Conservation (phyloP, 139 green algal species). For the Chlorella ohadii region DNA sequence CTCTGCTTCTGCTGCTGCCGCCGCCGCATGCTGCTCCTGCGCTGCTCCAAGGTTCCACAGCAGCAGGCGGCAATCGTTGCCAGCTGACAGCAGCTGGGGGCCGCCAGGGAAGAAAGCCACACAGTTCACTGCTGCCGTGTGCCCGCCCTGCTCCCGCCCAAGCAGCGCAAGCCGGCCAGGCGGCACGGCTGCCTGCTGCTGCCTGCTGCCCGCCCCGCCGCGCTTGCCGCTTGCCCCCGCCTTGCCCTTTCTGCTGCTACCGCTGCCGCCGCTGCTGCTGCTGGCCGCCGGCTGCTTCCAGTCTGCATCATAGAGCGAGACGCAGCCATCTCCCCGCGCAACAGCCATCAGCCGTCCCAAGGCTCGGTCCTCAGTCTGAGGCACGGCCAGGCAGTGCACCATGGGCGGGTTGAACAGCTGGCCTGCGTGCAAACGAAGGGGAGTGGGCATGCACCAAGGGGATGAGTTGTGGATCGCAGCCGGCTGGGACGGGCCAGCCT, state of each 20-base stretch:
- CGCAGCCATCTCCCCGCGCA: conserved; percentile 57
- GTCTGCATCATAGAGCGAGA: conserved; percentile 54
- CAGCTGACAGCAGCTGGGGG: conserved; percentile 41
- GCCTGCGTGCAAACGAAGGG: neutral
- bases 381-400: conserved; percentile 59
- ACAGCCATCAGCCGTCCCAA: conserved; percentile 40
- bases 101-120: conserved; percentile 19
- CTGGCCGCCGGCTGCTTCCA: neutral
- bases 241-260: conserved; percentile 11
- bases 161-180: conserved; percentile 20
- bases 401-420: conserved; percentile 78
- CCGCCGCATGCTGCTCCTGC: neutral
- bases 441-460: neutral
- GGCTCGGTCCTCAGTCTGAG: conserved; percentile 26
- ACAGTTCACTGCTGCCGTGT: conserved; percentile 42
- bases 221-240: neutral
- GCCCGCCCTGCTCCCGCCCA: conserved; percentile 34
- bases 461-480: too few relatives aligned
- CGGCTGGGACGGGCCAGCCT: too few relatives aligned
- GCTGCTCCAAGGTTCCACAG: conserved; percentile 44
- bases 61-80: conserved; percentile 47
- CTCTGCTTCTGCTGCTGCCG: conserved; percentile 12
- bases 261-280: conserved; percentile 17
- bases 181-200: neutral
- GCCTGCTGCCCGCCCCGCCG: neutral